A percentile compares a stretch with the other conserved stretches of the same genome.
phyloP scores from a whole-genome alignment of 306 rosid species.

The Sechiopsis laciniata region DNA sequence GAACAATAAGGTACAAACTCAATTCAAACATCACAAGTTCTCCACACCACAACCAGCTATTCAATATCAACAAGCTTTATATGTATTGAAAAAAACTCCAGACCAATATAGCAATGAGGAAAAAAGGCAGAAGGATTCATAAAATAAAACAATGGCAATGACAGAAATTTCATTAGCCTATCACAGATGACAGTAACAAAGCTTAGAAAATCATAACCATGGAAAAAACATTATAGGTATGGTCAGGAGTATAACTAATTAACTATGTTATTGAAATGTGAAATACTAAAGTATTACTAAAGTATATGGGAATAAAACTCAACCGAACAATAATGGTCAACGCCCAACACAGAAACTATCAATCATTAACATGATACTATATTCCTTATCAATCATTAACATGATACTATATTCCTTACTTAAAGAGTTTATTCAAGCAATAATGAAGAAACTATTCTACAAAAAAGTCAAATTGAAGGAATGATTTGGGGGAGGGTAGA shows the following conservation, averaged over 20 bases:
- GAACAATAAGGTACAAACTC: background rate
- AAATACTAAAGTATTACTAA: too few relatives aligned
- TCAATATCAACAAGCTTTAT: background rate
- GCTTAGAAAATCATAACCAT: background rate
- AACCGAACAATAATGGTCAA: background rate
- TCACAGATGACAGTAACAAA: background rate
- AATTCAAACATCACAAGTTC: background rate
- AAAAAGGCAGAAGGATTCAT: background rate
- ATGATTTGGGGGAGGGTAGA: background rate
- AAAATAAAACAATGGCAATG: background rate
- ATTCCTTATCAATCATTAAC: background rate
- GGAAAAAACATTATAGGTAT: background rate
- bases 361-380: background rate
- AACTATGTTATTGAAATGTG: background rate
- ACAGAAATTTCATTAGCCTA: background rate
- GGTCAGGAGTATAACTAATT: too few relatives aligned
- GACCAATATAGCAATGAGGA: background rate
- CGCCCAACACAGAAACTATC: background rate
- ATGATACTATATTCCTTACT: background rate
- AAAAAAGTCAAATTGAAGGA: background rate
- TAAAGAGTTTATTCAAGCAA: background rate
- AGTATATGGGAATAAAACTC: too few relatives aligned
- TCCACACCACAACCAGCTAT: background rate
- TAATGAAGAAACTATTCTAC: background rate
- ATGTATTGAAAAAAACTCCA: background rate